Base-by-base conservation (phyloP, 768 basidiomycete genomes). In the Gloeopeniophorella convolvens region DNA sequence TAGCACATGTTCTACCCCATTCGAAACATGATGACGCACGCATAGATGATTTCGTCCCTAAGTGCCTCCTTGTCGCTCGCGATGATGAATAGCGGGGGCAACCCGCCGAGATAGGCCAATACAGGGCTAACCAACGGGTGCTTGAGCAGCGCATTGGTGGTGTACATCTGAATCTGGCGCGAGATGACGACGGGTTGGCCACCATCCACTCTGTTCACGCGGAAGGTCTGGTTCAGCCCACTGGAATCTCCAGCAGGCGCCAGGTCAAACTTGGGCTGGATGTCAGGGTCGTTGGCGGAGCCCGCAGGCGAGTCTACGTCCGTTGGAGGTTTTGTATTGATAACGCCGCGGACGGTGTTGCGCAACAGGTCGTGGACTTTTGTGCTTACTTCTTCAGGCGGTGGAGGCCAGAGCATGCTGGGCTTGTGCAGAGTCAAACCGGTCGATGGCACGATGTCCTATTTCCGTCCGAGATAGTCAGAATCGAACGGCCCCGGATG, bases 41-140 rank as follows among this genome's bases (percentile, higher is more conserved):
- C 70, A 62, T 90, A 96, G 18, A 96, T 78, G 36, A 89, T 82
- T 64, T 97, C 95, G 62, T 98, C 95, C 43, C 93, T 74, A 32
- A 97, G 68, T 0, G 95, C 90, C 66, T 98, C 95, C 60, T 85
- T 87, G 50, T 96, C 88, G 35, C 95, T 82, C 1, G 82, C 85
- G 56, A 93, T 79, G 52, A 99, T 67, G 24, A 91, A 69, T 39
- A 98, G 62, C 7, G 95, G 95, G 1, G 90, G 90, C 0, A 99
- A 66, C 1, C 94, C 94, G 3, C 95, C 95, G 6, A 99, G 75
- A 66, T 92, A 94, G 0, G 79, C 78, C 55, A 87, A 62, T 11
- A 76, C 80, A 0, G 92, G 85, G 55, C 89, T 92, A 33, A 98
- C 79, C 35, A 92, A 74, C 2, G 93, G 93, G 62, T 94, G 89